These are phyloP conservation scores for Boletus barrowsii DNA, from an alignment of 768 basidiomycete species.

Conservation along the genomic window DNA sequence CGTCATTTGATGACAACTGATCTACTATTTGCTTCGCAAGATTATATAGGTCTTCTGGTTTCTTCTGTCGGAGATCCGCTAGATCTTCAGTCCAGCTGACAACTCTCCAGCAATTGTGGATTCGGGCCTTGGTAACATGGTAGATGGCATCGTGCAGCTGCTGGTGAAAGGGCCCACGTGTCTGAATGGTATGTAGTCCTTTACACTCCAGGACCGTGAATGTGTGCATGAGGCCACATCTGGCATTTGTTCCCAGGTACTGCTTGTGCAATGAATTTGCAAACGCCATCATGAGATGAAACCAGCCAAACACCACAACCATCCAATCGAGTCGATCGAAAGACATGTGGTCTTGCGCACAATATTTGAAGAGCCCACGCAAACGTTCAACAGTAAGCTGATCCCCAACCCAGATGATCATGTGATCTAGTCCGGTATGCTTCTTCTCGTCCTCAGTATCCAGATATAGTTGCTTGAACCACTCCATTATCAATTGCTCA, in stretches of 20 bases:
- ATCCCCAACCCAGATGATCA: constrained; percentile 36
- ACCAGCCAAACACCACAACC: constrained; percentile 36
- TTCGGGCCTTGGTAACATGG: neutral
- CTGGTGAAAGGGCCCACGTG: neutral
- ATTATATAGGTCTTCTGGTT: neutral
- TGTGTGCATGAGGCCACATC: neutral
- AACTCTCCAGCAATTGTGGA: neutral
- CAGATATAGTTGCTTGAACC: neutral
- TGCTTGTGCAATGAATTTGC: constrained; percentile 41
- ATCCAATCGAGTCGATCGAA: constrained; percentile 39
- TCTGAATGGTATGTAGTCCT: neutral
- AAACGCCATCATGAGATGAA: constrained; percentile 41
- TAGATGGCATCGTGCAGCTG: neutral
- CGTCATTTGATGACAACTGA: neutral
- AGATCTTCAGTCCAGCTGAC: neutral
- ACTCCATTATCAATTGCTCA: constrained; percentile 18
- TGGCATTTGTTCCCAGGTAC: constrained; percentile 18
- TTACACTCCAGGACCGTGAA: neutral
- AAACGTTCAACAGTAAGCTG: constrained; percentile 38
- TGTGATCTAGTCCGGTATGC: constrained; percentile 13
- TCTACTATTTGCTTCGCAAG: neutral
- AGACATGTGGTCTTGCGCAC: constrained; percentile 36
- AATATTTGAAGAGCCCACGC: constrained; percentile 34
- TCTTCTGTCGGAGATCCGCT: neutral
- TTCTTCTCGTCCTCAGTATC: constrained; percentile 22